Conservation (phyloP, 495 filamentous ascomycete genomes). For the Usnea hakonensis region DNA sequence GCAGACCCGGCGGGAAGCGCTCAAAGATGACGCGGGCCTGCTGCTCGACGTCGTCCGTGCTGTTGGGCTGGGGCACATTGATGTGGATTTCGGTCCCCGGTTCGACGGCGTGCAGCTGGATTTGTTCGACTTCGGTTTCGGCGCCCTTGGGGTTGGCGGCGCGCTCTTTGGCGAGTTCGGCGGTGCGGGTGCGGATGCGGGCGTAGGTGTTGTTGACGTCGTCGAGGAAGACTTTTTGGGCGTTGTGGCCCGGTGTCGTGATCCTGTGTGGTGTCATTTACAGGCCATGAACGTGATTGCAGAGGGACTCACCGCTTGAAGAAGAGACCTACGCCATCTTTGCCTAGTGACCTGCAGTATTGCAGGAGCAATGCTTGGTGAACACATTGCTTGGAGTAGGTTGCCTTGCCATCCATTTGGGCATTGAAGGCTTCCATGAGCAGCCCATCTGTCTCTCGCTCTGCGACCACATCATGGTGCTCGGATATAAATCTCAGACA, state of each 20-base stretch:
- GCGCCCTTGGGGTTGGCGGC: conserved; percentile 54
- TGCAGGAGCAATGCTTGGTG: conserved; percentile 89
- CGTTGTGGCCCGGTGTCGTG: conserved; percentile 84
- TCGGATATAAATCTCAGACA: conserved; percentile 65
- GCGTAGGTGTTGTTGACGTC: conserved; percentile 83
- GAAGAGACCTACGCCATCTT: conserved; percentile 84
- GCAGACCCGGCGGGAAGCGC: conserved; percentile 69
- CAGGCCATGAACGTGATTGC: conserved; percentile 11
- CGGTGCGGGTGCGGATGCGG: conserved; percentile 67
- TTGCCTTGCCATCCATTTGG: conserved; percentile 64
- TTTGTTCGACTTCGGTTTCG: conserved; percentile 76
- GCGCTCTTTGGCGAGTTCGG: conserved; percentile 65
- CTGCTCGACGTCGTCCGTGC: conserved; percentile 56
- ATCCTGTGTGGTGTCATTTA: conserved; percentile 46
- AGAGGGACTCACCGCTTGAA: conserved; percentile 61
- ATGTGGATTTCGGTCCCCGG: conserved; percentile 91
- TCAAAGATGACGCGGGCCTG: conserved; percentile 72
- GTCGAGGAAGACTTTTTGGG: conserved; percentile 82
- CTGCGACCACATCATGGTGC: conserved; percentile 69
- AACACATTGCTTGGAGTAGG: conserved; percentile 78
- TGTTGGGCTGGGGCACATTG: conserved; percentile 54
- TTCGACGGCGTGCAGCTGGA: conserved; percentile 93
- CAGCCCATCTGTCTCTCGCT: conserved; percentile 86
- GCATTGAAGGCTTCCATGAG: conserved; percentile 86
- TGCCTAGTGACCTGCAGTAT: conserved; percentile 84